A percentile compares a stretch with the other conserved stretches of the same genome.
phyloP scores from a whole-genome alignment of 495 filamentous ascomycete species.

The Aspergillus campestris region DNA sequence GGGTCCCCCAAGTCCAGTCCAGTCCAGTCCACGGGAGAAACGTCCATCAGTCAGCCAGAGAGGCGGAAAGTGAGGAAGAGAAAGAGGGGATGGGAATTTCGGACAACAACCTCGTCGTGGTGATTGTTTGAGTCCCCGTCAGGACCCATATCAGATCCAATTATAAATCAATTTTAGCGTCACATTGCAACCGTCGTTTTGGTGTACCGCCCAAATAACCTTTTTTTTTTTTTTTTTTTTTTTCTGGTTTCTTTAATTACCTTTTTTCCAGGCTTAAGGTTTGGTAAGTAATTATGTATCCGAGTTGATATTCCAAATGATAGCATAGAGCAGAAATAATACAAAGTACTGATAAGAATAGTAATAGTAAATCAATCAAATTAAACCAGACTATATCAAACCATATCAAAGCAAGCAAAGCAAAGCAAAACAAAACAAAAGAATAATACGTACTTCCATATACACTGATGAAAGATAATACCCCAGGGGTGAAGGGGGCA shows the following conservation, averaged over 20 bases:
- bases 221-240: constrained; percentile 2
- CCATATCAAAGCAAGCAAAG: not conserved
- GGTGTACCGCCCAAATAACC: constrained; percentile 9
- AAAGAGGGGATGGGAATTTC: constrained; percentile 8
- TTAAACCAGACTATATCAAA: too few relatives aligned
- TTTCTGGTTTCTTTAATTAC: constrained; percentile 4
- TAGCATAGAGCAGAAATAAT: too few relatives aligned
- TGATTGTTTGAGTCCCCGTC: constrained; percentile 13
- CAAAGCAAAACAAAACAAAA: constrained; percentile 6
- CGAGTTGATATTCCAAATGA: too few relatives aligned
- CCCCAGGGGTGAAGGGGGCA: constrained; percentile 14
- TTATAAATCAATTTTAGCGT: constrained; percentile 29
- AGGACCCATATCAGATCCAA: constrained; percentile 36
- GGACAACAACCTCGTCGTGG: constrained; percentile 15
- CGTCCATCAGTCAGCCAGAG: not conserved
- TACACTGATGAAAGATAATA: not conserved
- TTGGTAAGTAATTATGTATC: too few relatives aligned
- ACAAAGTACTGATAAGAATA: too few relatives aligned
- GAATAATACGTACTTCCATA: constrained; percentile 1
- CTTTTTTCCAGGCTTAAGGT: not conserved
- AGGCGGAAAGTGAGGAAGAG: constrained; percentile 5
- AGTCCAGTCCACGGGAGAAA: too few relatives aligned
- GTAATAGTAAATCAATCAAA: too few relatives aligned
- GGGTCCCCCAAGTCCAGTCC: too few relatives aligned
- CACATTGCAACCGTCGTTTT: constrained; percentile 29